Base-by-base conservation (phyloP, 768 basidiomycete genomes). In the Collybia mongolica region DNA sequence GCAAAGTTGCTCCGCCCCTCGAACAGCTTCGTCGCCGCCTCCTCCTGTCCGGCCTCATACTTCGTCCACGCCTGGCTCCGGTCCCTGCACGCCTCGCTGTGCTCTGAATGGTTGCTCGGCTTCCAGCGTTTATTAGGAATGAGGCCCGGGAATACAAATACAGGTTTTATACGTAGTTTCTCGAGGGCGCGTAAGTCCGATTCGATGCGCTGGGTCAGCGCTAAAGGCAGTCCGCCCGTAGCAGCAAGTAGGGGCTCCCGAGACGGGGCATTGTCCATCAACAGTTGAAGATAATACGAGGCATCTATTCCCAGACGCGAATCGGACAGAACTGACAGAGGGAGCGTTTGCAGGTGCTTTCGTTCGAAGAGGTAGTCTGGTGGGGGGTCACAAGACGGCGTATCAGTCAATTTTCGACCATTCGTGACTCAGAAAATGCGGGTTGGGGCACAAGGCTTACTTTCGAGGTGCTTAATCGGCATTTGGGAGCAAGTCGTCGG, bases 251-350 rank as follows among this genome's bases (percentile, higher is more conserved):
- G 81, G 12, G 94, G 89, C 73, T 99, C 97, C 28, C 90, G 82
- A 15, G 92, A 83, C 1, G 83, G 75, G 0, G 89, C 81, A 52
- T 74, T 82, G 48, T 92, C 88, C 14, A 86, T 85, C 56, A 98
- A 77, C 39, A 79, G 75, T 46, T 86, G 79, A 36, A 99, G 76
- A 70, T 98, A 99, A 68, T 88, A 86, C 2, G 88, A 86, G 2
- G 93, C 94, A 78, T 99, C 96, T 64, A 99, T 97, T 26, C 97
- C 97, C 22, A 99, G 86, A 39, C 97, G 88, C 46, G 94, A 91
- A 63, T 97, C 92, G 37, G 90, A 80, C 42, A 99, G 78, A 0
- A 86, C 83, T 49, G 81, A 82, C 47, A 98, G 81, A 18, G 91
- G 82, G 49, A 88, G 82, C 36, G 85, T 87, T 68, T 90, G 86